Conservation (phyloP, 192 early-diverging fungal genomes). For the Obelidium mucronatum region DNA sequence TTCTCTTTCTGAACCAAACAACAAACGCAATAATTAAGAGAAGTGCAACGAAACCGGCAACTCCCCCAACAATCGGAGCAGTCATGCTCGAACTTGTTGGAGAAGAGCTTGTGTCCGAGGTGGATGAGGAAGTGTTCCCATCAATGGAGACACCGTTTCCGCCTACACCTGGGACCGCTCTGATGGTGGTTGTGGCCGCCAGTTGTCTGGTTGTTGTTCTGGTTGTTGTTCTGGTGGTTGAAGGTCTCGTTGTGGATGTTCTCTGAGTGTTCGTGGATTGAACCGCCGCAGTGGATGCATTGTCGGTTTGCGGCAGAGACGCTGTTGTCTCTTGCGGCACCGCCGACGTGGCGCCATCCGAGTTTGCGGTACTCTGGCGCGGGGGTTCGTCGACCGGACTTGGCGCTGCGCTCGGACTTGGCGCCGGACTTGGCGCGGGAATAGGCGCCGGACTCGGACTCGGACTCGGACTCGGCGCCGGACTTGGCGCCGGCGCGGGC, state of each 20-base stretch:
- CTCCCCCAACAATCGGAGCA: not conserved
- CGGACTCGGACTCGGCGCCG: no score
- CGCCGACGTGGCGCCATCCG: no score
- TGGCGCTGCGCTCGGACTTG: no score
- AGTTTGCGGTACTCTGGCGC: no score
- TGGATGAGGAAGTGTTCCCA: not conserved
- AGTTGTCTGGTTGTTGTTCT: not conserved
- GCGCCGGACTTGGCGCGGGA: no score
- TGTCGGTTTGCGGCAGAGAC: no score
- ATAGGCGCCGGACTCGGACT: no score
- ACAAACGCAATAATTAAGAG: slow-evolving; percentile 6
- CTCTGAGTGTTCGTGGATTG: not conserved
- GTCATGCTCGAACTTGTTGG: not conserved
- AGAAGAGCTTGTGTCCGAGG: not conserved
- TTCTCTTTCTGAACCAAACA: slow-evolving; percentile 13
- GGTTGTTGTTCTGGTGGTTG: not conserved
- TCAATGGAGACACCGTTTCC: not conserved
- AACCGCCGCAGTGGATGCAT: not conserved
- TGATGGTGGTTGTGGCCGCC: not conserved
- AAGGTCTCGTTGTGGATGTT: not conserved
- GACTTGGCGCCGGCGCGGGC: no score
- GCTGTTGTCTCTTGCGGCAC: no score
- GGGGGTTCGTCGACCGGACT: no score
- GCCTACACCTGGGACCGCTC: not conserved
- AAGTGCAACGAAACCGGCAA: not conserved